Evolutionary conservation across 1,284 basidiomycete species (phyloP).

Genomic region (Chalciporus sp.): DNA sequence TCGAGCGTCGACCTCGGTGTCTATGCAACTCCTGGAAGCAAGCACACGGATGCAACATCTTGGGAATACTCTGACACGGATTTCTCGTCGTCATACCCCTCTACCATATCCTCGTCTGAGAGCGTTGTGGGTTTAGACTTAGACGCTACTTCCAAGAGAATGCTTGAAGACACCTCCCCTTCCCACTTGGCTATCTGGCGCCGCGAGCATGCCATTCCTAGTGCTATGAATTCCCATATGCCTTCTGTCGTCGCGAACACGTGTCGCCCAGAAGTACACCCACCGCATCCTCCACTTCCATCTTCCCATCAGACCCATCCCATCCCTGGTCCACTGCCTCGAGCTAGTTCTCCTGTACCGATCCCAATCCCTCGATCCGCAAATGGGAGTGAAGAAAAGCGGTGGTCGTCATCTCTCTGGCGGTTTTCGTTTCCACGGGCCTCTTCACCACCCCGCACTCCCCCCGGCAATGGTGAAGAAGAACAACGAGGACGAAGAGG

Average conservation of each 20-base stretch:
- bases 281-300: constrained; percentile 12
- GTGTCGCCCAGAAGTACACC: constrained; percentile 28
- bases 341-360: constrained; percentile 35
- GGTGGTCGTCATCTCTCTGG: constrained; percentile 45
- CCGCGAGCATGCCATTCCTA: constrained; percentile 29
- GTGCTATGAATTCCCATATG: constrained; percentile 29
- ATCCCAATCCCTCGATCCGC: constrained; percentile 37
- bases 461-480: constrained; percentile 26
- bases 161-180: constrained; percentile 35
- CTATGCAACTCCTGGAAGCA: constrained; percentile 40
- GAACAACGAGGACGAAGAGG: constrained; percentile 32
- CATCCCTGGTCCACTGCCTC: constrained; percentile 23
- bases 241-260: constrained; percentile 33
- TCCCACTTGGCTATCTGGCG: constrained; percentile 36
- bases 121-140: constrained; percentile 39
- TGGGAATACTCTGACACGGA: constrained; percentile 38
- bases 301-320: constrained; percentile 12
- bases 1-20: constrained; percentile 43
- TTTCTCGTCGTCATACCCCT: constrained; percentile 37
- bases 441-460: constrained; percentile 33
- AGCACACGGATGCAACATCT: constrained; percentile 28
- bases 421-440: constrained; percentile 45
- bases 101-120: constrained; percentile 30
- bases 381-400: constrained; percentile 36
- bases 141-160: constrained; percentile 34